Evolutionary conservation across 345 rosid genomes (phyloP).

Genomic region (Moringa oleifera): DNA sequence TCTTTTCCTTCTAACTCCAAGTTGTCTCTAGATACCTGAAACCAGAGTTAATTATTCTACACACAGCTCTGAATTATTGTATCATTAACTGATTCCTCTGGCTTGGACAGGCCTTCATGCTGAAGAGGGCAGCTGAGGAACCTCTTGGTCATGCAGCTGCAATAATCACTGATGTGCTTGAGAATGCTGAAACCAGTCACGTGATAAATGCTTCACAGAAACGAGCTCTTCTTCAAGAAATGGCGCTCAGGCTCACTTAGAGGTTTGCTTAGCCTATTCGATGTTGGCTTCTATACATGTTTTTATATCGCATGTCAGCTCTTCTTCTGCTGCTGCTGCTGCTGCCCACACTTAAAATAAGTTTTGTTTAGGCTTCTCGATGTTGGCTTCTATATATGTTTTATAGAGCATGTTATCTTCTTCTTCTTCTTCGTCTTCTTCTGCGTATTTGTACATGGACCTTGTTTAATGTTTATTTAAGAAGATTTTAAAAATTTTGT

Average conservation of each 20-base stretch:
- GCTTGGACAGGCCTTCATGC: conserved; percentile 82
- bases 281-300: neutral
- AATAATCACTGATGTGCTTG: conserved; percentile 82
- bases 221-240: conserved; percentile 90
- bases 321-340: too few species aligned
- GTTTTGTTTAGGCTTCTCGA: neutral
- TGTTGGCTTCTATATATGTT: neutral
- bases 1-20: neutral
- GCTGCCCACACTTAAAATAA: too few species aligned
- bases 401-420: neutral
- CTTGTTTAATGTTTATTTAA: conserved; percentile 4
- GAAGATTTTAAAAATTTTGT: conserved; percentile 12
- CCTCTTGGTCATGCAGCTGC: conserved; percentile 97
- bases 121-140: conserved; percentile 81
- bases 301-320: neutral
- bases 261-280: neutral
- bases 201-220: conserved; percentile 86
- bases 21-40: neutral
- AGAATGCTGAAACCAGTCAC: conserved; percentile 80
- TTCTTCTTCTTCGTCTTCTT: too few species aligned
- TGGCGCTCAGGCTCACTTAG: conserved; percentile 82
- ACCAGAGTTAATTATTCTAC: neutral
- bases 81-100: neutral
- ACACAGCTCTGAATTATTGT: neutral
- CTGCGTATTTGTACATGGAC: conserved; percentile 7